Conservation (phyloP, 768 basidiomycete genomes). For the Auriscalpium microsporum region DNA sequence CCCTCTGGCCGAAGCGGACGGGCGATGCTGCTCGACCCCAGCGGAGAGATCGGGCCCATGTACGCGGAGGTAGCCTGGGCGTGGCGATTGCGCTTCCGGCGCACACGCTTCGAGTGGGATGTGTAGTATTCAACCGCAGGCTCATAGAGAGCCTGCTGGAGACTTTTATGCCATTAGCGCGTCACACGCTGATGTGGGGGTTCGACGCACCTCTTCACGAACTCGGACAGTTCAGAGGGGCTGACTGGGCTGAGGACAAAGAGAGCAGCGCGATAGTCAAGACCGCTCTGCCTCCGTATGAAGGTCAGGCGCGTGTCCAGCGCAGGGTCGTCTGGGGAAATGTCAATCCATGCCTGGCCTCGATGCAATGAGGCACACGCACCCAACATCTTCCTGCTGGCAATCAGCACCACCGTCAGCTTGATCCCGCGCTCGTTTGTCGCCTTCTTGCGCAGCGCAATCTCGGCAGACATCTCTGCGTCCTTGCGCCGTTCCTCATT, state of each 20-base stretch:
- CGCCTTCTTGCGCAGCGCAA: slow-evolving; percentile 69
- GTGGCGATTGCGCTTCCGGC: slow-evolving; percentile 82
- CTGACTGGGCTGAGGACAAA: slow-evolving; percentile 94
- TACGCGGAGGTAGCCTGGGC: slow-evolving; percentile 49
- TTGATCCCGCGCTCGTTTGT: slow-evolving; percentile 86
- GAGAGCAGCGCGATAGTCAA: slow-evolving; percentile 86
- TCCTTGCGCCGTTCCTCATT: slow-evolving; percentile 69
- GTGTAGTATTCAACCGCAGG: slow-evolving; percentile 91
- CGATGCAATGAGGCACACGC: slow-evolving; percentile 16
- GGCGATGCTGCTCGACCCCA: slow-evolving; percentile 30
- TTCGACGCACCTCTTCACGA: slow-evolving; percentile 62
- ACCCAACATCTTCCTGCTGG: slow-evolving; percentile 85
- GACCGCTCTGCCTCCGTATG: slow-evolving; percentile 78
- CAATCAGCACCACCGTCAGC: slow-evolving; percentile 87
- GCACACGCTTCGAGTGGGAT: slow-evolving; percentile 83
- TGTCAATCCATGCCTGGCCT: not conserved
- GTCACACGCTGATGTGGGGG: not conserved
- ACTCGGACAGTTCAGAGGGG: slow-evolving; percentile 77
- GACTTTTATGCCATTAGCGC: slow-evolving; percentile 30
- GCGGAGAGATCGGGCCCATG: slow-evolving; percentile 38
- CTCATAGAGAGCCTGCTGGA: slow-evolving; percentile 85
- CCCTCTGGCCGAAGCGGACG: slow-evolving; percentile 75
- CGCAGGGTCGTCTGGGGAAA: slow-evolving; percentile 62
- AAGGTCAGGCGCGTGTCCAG: slow-evolving; percentile 79
- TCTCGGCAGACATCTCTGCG: slow-evolving; percentile 67